These are phyloP conservation scores for Claviceps maximensis DNA, from an alignment of 2,329 filamentous ascomycete species.

Conservation along the genomic window DNA sequence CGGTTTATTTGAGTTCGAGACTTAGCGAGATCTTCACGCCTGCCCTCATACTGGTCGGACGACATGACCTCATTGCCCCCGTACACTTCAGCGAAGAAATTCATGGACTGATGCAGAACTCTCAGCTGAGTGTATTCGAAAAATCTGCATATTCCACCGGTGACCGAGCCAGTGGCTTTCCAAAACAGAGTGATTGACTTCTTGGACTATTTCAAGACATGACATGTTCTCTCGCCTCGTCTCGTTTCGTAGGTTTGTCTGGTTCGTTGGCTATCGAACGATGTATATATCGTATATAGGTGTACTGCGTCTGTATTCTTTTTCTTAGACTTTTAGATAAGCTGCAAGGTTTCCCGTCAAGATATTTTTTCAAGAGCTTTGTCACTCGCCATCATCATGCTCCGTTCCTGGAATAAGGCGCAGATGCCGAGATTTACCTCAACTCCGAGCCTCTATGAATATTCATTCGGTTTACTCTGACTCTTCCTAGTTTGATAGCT, in stretches of 20 bases:
- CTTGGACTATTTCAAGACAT: constrained; percentile 4
- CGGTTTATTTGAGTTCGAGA: constrained; percentile 11
- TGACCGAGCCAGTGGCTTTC: constrained; percentile 12
- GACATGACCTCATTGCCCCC: constrained; percentile 11
- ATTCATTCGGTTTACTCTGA: background rate
- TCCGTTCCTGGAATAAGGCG: background rate
- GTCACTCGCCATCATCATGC: background rate
- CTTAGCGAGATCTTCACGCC: constrained; percentile 10
- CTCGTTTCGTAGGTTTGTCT: background rate
- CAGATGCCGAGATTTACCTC: background rate
- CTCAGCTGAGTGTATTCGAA: constrained; percentile 12
- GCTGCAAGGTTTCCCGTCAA: too few species aligned
- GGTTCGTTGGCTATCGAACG: background rate
- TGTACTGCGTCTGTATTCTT: background rate
- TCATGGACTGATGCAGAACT: constrained; percentile 5
- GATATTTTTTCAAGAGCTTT: background rate
- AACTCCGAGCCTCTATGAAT: background rate
- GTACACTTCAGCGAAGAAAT: constrained; percentile 12
- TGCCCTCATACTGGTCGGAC: constrained; percentile 11
- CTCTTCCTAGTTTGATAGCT: background rate
- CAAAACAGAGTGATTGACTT: constrained; percentile 3
- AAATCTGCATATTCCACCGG: constrained; percentile 6
- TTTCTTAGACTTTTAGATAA: background rate
- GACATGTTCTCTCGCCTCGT: background rate
- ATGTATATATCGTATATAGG: background rate